Conservation (phyloP, 129 eudicot genomes). For the Glebionis coronaria region DNA sequence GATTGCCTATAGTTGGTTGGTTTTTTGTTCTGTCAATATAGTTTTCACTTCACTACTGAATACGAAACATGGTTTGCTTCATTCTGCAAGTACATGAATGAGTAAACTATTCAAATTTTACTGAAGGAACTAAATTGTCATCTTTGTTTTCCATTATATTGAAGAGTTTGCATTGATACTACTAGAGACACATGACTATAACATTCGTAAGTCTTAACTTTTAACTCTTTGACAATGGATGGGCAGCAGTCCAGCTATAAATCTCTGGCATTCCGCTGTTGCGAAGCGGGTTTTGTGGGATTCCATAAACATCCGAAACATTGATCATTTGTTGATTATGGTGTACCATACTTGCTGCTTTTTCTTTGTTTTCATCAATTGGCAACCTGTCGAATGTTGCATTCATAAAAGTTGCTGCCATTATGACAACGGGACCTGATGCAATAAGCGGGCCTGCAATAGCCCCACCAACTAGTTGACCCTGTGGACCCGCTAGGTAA, state of each 20-base stretch:
- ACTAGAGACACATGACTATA: conserved; percentile 5
- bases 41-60: conserved; percentile 10
- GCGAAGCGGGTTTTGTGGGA: conserved; percentile 43
- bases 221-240: conserved; percentile 21
- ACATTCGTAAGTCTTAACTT: conserved; percentile 16
- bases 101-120: no score
- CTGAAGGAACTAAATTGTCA: not conserved
- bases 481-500: conserved; percentile 63
- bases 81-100: conserved; percentile 10
- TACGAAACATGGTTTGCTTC: not conserved
- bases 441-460: conserved; percentile 68
- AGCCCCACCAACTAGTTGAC: conserved; percentile 66
- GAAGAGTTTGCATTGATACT: not conserved
- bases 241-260: conserved; percentile 48
- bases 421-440: conserved; percentile 59
- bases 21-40: not conserved
- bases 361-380: conserved; percentile 37
- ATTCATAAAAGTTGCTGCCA: conserved; percentile 71
- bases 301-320: conserved; percentile 43
- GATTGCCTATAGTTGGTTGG: conserved; percentile 14
- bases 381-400: conserved; percentile 61
- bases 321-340: conserved; percentile 36
- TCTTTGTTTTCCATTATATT: not conserved
- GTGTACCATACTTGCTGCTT: conserved; percentile 2
- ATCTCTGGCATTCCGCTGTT: conserved; percentile 33